Conservation (phyloP, 371 early-diverging fungal genomes). For the Capniomyces stellatus region DNA sequence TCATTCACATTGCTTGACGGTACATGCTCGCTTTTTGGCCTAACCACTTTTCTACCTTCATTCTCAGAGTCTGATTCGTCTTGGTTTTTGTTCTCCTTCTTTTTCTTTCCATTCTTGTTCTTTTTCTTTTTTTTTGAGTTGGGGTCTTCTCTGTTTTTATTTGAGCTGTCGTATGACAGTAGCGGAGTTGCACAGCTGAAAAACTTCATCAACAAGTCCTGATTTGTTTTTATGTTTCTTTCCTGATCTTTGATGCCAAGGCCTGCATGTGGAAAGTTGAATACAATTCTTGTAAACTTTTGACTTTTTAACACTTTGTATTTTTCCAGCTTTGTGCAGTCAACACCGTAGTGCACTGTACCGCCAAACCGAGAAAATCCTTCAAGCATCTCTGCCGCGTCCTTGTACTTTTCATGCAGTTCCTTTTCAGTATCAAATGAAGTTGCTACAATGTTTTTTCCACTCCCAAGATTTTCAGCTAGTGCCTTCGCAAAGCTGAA, state of each 20-base stretch:
- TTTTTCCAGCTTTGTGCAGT: conserved; percentile 53
- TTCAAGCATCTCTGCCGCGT: conserved; percentile 30
- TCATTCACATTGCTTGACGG: too few relatives aligned
- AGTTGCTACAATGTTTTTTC: conserved; percentile 48
- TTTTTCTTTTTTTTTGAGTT: neutral
- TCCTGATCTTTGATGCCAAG: conserved; percentile 84
- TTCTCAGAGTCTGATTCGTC: neutral
- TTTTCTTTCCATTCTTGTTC: neutral
- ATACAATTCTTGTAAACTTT: conserved; percentile 63
- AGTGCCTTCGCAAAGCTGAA: conserved; percentile 67
- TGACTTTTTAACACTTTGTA: conserved; percentile 33
- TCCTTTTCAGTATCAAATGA: conserved; percentile 50
- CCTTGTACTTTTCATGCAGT: conserved; percentile 54
- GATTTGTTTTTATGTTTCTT: conserved; percentile 68
- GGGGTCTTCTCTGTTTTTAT: too few relatives aligned
- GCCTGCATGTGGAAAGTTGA: conserved; percentile 92
- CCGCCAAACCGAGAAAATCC: conserved; percentile 36
- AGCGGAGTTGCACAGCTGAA: conserved; percentile 40
- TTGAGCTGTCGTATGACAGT: conserved; percentile 22
- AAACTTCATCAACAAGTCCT: conserved; percentile 49
- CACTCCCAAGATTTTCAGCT: conserved; percentile 31
- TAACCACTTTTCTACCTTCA: too few relatives aligned
- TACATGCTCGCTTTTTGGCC: too few relatives aligned
- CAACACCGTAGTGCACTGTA: conserved; percentile 54
- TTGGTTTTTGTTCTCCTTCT: conserved; percentile 2